Evolutionary conservation across 2,329 filamentous ascomycete genomes (phyloP).

Genomic region (Ceratocystis lukuohia): DNA sequence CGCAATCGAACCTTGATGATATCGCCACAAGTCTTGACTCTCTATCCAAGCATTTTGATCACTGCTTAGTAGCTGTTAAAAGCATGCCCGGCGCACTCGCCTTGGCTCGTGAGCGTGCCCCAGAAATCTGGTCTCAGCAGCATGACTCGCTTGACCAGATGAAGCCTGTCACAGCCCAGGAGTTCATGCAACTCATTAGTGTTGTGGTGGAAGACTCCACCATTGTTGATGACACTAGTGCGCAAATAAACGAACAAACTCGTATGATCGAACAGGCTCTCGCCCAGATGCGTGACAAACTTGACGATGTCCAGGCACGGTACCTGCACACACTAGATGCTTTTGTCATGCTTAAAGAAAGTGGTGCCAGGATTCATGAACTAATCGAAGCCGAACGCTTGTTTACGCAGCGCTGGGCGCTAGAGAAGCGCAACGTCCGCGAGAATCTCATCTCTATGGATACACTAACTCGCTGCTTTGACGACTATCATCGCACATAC

Average conservation of each 20-base stretch:
- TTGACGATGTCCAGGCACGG: slow-evolving; percentile 45
- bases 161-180: slow-evolving; percentile 59
- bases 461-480: slow-evolving; percentile 68
- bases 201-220: slow-evolving; percentile 61
- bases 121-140: slow-evolving; percentile 40
- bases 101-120: slow-evolving; percentile 52
- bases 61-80: slow-evolving; percentile 81
- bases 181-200: slow-evolving; percentile 68
- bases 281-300: slow-evolving; percentile 61
- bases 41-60: slow-evolving; percentile 77
- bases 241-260: slow-evolving; percentile 51
- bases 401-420: slow-evolving; percentile 56
- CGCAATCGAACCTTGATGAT: slow-evolving; percentile 63
- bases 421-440: slow-evolving; percentile 57
- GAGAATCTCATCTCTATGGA: slow-evolving; percentile 62
- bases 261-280: slow-evolving; percentile 34
- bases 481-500: slow-evolving; percentile 74
- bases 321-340: slow-evolving; percentile 48
- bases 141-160: slow-evolving; percentile 34
- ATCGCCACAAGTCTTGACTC: slow-evolving; percentile 73
- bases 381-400: slow-evolving; percentile 52
- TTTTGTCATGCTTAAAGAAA: slow-evolving; percentile 51
- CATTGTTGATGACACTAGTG: slow-evolving; percentile 52
- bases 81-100: slow-evolving; percentile 73
- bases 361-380: slow-evolving; percentile 50